These are phyloP conservation scores for Mycena metata DNA, from an alignment of 768 basidiomycete species.

Conservation along the genomic window DNA sequence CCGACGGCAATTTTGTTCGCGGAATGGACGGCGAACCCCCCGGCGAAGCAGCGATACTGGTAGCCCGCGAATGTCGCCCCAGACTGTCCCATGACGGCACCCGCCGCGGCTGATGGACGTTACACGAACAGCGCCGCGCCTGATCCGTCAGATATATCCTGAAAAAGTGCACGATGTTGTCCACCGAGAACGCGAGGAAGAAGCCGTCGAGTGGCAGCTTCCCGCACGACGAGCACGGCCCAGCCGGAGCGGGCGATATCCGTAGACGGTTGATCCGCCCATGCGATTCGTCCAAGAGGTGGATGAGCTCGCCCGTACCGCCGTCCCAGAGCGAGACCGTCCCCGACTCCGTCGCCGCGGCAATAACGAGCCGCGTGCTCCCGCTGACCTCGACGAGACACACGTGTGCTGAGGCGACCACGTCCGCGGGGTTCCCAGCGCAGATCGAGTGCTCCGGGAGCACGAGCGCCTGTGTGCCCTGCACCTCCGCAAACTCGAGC, in stretches of 20 bases:
- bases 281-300: conserved; percentile 70
- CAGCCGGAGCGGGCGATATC: conserved; percentile 65
- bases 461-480: conserved; percentile 57
- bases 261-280: conserved; percentile 73
- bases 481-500: conserved; percentile 71
- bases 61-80: conserved; percentile 72
- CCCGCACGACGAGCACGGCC: conserved; percentile 79
- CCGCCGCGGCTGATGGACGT: conserved; percentile 60
- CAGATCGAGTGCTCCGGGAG: conserved; percentile 63
- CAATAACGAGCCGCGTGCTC: conserved; percentile 65
- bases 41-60: conserved; percentile 63
- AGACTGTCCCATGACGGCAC: conserved; percentile 61
- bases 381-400: conserved; percentile 67
- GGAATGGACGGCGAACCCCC: conserved; percentile 63
- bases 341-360: conserved; percentile 74
- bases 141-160: conserved; percentile 71
- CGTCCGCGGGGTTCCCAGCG: conserved; percentile 71
- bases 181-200: conserved; percentile 74
- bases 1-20: conserved; percentile 64
- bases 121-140: conserved; percentile 77
- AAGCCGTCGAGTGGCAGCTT: conserved; percentile 77
- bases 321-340: conserved; percentile 84
- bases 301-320: conserved; percentile 71
- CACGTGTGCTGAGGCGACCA: conserved; percentile 66
- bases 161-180: conserved; percentile 73